Base-by-base conservation (phyloP, 2,329 filamentous ascomycete genomes). In the Acarospora socialis region DNA sequence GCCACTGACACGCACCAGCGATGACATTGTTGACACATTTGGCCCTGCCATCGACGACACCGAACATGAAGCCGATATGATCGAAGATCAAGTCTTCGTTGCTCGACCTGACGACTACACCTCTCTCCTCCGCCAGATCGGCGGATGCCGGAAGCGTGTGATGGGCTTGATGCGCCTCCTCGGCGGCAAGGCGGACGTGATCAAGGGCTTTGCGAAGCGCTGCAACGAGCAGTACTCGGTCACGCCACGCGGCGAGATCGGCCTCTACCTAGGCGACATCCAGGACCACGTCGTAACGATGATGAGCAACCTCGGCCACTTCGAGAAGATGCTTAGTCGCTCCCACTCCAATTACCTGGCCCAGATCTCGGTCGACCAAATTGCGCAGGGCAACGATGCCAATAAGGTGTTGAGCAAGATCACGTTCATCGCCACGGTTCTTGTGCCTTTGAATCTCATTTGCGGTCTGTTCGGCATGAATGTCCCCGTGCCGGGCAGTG, bases 231-330 rank as follows among this genome's bases (percentile, higher is more conserved):
- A 92, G 42, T 95, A 92, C 63, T 80, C 82, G 43, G 81, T 95
- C 32, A 93, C 90, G 1, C 90, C 90, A 5, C 81, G 86, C 28
- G 90, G 90, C 61, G 90, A 98, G 51, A 93, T 98, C 43, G 90
- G 86, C 14, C 72, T 98, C 48, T 98, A 98, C 52, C 70, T 98
- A 21, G 83, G 83, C 49, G 90, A 98, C 59, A 94, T 98, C 42
- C 90, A 98, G 57, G 90, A 98, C 59, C 90, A 98, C 68, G 87
- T 98, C 32, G 83, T 98, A 37, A 98, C 90, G 27, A 95, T 95
- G 87, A 92, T 93, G 70, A 90, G 81, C 45, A 98, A 92, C 56
- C 59, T 98, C 46, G 75, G 75, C 1, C 90, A 98, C 53, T 94
- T 93, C 46, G 90, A 98, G 55, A 95, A 95, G 66, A 94, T 98